Percentiles rank a stretch among this genome's conserved stretches.
Evolutionary conservation across 2,329 filamentous ascomycete genomes (phyloP).

Genomic region (Pseudogymnoascus sp.): DNA sequence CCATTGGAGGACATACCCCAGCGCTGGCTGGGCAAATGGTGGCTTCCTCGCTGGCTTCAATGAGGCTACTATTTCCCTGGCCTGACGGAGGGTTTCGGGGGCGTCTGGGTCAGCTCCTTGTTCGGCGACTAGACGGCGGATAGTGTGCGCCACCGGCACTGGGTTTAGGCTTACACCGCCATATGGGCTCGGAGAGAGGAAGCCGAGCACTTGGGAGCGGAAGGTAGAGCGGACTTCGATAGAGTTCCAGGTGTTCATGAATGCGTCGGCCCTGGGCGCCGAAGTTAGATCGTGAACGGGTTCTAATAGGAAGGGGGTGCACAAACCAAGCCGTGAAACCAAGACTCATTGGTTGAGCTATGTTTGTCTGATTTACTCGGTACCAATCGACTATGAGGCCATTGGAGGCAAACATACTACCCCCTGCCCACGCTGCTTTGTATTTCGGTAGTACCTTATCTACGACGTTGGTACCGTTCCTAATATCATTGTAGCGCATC

Average conservation of each 20-base stretch:
- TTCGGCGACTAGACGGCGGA: conserved; percentile 17
- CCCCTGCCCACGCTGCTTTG: conserved; percentile 28
- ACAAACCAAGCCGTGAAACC: conserved; percentile 27
- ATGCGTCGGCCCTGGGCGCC: conserved; percentile 26
- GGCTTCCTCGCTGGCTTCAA: background rate
- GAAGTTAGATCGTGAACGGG: background rate
- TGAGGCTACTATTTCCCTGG: background rate
- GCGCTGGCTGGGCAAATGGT: conserved; percentile 14
- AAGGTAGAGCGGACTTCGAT: conserved; percentile 25
- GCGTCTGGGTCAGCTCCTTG: conserved; percentile 14
- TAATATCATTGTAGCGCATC: conserved; percentile 32
- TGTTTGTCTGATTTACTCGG: conserved; percentile 25
- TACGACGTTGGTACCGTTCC: conserved; percentile 28
- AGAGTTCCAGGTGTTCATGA: conserved; percentile 34
- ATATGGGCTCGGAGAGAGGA: conserved; percentile 21
- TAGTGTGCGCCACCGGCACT: conserved; percentile 20
- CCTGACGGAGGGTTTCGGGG: background rate
- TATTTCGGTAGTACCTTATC: conserved; percentile 33
- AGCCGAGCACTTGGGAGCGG: conserved; percentile 22
- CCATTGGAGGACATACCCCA: conserved; percentile 29
- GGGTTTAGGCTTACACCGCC: conserved; percentile 23
- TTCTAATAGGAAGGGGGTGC: conserved; percentile 10
- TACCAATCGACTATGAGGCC: conserved; percentile 25
- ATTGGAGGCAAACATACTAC: conserved; percentile 26
- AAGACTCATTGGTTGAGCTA: conserved; percentile 16